These are phyloP conservation scores for Cafeteria roenbergensis DNA, from an alignment of 108 stramenopile genomes.

Conservation along the genomic window DNA sequence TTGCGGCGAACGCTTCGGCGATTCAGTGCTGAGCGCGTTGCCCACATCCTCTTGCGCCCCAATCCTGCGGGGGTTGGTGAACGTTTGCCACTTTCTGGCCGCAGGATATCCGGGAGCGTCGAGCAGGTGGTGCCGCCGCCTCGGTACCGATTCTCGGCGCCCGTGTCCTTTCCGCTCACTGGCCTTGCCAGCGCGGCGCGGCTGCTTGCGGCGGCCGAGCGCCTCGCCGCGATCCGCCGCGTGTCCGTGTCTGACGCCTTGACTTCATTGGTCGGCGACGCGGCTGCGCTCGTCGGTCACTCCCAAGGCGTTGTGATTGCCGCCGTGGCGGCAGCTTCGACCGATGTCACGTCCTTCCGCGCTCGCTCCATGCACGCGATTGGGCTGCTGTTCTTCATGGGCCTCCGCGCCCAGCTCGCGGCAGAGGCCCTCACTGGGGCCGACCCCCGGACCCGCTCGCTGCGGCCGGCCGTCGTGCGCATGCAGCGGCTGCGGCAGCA, in stretches of 20 bases:
- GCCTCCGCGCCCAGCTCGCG: slow-evolving; percentile 1
- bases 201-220: neutral
- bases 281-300: slow-evolving; percentile 2
- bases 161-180: slow-evolving; percentile 13
- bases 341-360: neutral
- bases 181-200: neutral
- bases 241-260: too few relatives aligned
- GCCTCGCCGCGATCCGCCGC: neutral
- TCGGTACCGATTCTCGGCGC: neutral
- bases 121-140: neutral
- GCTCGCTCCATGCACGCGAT: neutral
- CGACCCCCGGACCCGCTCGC: neutral
- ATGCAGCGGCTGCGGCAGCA: neutral
- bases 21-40: too few relatives aligned
- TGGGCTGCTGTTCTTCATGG: neutral
- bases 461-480: neutral
- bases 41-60: too few relatives aligned
- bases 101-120: too few relatives aligned
- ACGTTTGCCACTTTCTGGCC: too few relatives aligned
- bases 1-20: too few relatives aligned
- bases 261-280: neutral
- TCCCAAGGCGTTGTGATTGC: slow-evolving; percentile 14
- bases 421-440: neutral
- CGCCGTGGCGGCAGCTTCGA: neutral
- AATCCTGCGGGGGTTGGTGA: too few relatives aligned